Evolutionary conservation across 371 early-diverging fungal genomes (phyloP).

Genomic region (Apophysomyces trapeziformis): DNA sequence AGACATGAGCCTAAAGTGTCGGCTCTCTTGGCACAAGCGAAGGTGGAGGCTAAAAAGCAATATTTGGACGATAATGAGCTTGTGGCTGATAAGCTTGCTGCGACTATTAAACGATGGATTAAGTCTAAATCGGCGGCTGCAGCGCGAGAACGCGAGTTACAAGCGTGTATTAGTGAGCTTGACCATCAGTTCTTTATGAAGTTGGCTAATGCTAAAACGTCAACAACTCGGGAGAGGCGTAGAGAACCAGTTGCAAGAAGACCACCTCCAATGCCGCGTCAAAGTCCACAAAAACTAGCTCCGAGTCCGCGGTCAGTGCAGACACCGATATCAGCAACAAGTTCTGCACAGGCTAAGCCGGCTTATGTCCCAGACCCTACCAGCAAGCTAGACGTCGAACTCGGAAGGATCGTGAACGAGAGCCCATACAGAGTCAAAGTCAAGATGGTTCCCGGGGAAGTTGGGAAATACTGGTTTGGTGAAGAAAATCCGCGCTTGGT

Average conservation of each 20-base stretch:
- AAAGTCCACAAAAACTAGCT: not conserved
- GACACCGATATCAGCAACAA: conserved; percentile 16
- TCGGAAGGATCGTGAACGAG: not conserved
- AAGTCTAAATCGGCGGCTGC: conserved; percentile 33
- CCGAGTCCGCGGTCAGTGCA: not conserved
- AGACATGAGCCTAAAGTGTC: conserved; percentile 31
- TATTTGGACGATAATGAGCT: conserved; percentile 49
- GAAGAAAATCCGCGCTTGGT: conserved; percentile 65
- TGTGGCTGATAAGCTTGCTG: conserved; percentile 49
- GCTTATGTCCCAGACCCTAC: conserved; percentile 35
- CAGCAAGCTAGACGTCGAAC: conserved; percentile 27
- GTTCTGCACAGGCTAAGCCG: conserved; percentile 5
- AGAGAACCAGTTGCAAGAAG: conserved; percentile 11
- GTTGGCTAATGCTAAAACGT: conserved; percentile 42
- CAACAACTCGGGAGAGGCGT: conserved; percentile 9
- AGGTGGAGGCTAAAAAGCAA: conserved; percentile 45
- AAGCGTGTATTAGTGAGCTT: conserved; percentile 42
- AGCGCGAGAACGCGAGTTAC: conserved; percentile 43
- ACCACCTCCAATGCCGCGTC: conserved; percentile 8
- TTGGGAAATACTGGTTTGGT: conserved; percentile 70
- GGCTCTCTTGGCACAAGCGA: conserved; percentile 31
- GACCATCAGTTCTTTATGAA: conserved; percentile 55
- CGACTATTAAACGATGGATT: conserved; percentile 53
- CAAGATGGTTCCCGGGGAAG: conserved; percentile 37
- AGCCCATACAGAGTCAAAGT: conserved; percentile 11